Conservation (phyloP, 768 basidiomycete species). For the Amanita pseudoporphyria region DNA sequence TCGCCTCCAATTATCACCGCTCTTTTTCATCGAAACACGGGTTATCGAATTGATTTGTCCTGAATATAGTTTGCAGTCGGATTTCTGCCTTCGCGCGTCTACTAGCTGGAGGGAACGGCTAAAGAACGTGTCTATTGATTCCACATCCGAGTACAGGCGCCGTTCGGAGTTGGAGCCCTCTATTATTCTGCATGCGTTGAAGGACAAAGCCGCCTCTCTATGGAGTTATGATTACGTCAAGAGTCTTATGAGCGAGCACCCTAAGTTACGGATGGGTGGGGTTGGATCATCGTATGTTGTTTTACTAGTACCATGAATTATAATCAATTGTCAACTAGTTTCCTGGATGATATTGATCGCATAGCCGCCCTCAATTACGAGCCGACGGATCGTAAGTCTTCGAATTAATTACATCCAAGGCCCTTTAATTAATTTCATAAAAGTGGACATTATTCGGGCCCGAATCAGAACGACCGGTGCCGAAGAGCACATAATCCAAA, state of each 20-base stretch:
- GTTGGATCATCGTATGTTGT: constrained; percentile 49
- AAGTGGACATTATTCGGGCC: constrained; percentile 67
- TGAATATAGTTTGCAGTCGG: constrained; percentile 26
- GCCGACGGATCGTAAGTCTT: constrained; percentile 49
- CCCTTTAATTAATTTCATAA: not conserved
- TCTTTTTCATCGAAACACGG: constrained; percentile 46
- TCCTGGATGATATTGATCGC: constrained; percentile 59
- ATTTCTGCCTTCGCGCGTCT: constrained; percentile 46
- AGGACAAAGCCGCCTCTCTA: constrained; percentile 49
- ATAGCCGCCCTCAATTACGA: constrained; percentile 45
- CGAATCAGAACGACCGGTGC: constrained; percentile 66
- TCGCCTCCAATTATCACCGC: constrained; percentile 30
- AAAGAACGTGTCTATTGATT: constrained; percentile 4
- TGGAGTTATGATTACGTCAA: constrained; percentile 53
- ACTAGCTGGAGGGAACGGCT: constrained; percentile 49
- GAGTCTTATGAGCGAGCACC: constrained; percentile 36
- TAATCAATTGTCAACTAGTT: constrained; percentile 29
- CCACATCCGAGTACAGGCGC: constrained; percentile 2
- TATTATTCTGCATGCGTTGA: constrained; percentile 38
- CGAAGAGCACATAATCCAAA: constrained; percentile 57
- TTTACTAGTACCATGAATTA: not conserved
- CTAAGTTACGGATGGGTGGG: constrained; percentile 22
- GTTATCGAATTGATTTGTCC: constrained; percentile 42
- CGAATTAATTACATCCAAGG: not conserved
- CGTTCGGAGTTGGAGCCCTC: constrained; percentile 34